Evolutionary conservation across 345 rosid species (phyloP), one percentile per base, ranked within the genome.

Genomic region (Barbarea vulgaris): DNA sequence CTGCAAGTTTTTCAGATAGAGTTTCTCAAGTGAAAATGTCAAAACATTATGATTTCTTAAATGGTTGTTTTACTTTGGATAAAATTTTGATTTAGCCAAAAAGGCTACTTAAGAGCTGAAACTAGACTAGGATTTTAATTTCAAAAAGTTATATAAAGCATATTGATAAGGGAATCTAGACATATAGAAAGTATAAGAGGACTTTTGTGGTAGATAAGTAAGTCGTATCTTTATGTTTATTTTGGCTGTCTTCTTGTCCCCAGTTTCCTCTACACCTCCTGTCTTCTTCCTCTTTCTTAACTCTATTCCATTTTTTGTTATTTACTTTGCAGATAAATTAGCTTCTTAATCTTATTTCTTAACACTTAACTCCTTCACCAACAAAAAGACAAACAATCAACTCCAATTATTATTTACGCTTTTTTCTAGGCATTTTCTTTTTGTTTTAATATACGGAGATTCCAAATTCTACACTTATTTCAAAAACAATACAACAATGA

Each of bases 161-260:
- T 61, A n/a, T n/a, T n/a, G 51, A 44, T 12, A 37, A 69, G 42
- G 47, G 48, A 42, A 77, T 77, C 75, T 70, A 77, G 80, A 69
- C 57, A 53, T 51, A 18, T 37, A 54, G 41, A 76, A 70, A 63
- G 25, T 10, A 55, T 42, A 48, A 63, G 50, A 61, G 65, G 80
- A 69, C 59, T 69, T 63, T 53, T 64, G 74, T 52, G 74, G 76
- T 68, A 58, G 39, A 58, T 73, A 66, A 51, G 72, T 70, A 67
- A 80, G 64, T 36, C 58, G 72, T 63, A 74, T 67, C 61, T 67
- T 67, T 31, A 64, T 71, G 71, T 67, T 63, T 74, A 77, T 77
- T 77, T 77, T 34, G 28, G 71, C 71, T 70, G 80, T 77, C 80
- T 77, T 69, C 76, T 70, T 77, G 80, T 77, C 83, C 65, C 70